Base-by-base conservation (phyloP, 345 rosid species). In the Murraya koenigii region DNA sequence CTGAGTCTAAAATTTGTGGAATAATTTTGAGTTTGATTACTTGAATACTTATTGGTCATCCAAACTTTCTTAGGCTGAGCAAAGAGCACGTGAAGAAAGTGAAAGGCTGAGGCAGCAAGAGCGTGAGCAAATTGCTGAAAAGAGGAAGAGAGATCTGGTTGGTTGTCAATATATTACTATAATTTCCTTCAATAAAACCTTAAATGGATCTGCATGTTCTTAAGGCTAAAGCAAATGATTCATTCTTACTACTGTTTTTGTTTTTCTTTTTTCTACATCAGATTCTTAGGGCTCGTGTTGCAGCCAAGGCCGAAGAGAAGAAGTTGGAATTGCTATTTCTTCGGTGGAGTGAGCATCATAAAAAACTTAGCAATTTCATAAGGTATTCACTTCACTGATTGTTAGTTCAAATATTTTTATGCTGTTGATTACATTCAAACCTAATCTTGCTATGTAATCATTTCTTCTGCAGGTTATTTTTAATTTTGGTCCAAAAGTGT, bases 401-500 rank as follows among this genome's bases (percentile, higher is more conserved):
- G 33, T 28, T 13, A 13, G 5, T 61, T 49, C 64, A 6, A 23
- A 56, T 61, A 20, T 32, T 23, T 58, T 73, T 26, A 56, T 68
- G 4, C 26, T n/a, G 30, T 14, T 64, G 35, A 54, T 22, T 60
- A 32, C 30, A 52, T 75, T 63, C 13, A 62, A 68, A 58, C 35
- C 5, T 44, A 22, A 5, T 77, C 38, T 65, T 82, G 58, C 63
- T 33, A 8, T 62, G 38, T 55, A 13, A 52, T 69, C 35, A 61
- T 77, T 74, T 49, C n/a, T 52, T 64, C 64, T 85, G 97, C 99
- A 96, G 98, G 97, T 96, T 96, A 91, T 84, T 90, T 94, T 94
- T 91, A 88, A 86, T 88, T 95, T 90, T 89, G 94, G 99, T 96
- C 97, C 91, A 88, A 88, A 90, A 91, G 98, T 94, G 88, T 96